phyloP scores from a whole-genome alignment of 192 early-diverging fungal species.

The Rhizoclosmatium globosum region DNA sequence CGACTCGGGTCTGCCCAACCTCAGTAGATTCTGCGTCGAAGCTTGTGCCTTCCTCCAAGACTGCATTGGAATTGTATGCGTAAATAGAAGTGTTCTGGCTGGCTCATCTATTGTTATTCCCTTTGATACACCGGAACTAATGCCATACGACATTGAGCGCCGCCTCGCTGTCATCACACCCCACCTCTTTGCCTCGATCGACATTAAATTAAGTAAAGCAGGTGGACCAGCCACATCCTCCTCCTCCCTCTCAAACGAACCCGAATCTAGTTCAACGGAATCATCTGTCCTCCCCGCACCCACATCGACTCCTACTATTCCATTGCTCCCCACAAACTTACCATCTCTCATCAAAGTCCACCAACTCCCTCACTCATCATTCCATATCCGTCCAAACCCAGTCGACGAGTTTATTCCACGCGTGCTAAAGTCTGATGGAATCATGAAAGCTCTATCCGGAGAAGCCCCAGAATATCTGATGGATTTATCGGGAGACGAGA shows the following conservation, averaged over 20 bases:
- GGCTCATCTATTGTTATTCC: conserved; percentile 29
- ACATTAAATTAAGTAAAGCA: conserved; percentile 1
- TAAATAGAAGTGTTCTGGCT: conserved; percentile 15
- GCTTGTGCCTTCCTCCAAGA: conserved; percentile 34
- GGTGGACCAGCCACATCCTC: background rate
- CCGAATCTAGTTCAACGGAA: background rate
- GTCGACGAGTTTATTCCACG: background rate
- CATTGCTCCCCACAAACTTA: conserved; percentile 9
- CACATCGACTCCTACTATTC: background rate
- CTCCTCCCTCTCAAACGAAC: background rate
- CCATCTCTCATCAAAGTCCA: conserved; percentile 23
- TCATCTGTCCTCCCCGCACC: background rate
- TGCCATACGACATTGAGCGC: conserved; percentile 23
- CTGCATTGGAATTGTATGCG: conserved; percentile 31
- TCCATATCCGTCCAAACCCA: background rate
- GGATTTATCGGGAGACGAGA: background rate
- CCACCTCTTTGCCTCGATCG: conserved; percentile 22
- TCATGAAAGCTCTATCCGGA: background rate
- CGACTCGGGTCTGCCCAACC: background rate
- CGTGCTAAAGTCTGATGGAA: background rate
- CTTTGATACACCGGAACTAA: conserved; percentile 34
- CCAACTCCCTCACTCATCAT: conserved; percentile 19
- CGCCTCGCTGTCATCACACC: conserved; percentile 22
- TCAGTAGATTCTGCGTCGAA: conserved; percentile 28
- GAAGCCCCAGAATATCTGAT: background rate